phyloP scores from a whole-genome alignment of 176 grass and related monocot species.

The Oryza glumipatula region DNA sequence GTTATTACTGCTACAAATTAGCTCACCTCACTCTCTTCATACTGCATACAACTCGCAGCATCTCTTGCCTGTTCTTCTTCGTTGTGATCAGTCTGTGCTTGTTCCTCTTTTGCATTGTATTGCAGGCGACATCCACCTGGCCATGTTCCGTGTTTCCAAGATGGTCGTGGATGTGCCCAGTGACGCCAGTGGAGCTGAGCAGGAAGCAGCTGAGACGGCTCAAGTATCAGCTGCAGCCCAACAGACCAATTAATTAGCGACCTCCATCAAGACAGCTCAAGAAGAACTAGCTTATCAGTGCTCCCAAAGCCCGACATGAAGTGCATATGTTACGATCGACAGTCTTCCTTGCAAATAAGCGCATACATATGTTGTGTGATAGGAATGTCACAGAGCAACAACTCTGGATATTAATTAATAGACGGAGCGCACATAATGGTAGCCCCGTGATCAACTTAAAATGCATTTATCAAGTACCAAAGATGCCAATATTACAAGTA shows the following conservation, averaged over 20 bases:
- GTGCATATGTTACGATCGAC: background rate
- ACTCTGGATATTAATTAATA: too few species aligned
- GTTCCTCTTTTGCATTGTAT: background rate
- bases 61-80: background rate
- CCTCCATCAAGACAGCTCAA: background rate
- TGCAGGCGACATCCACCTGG: conserved; percentile 63
- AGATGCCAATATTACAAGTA: background rate
- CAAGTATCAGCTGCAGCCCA: conserved; percentile 40
- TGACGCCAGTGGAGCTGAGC: conserved; percentile 2
- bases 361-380: background rate
- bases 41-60: too few species aligned
- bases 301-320: background rate
- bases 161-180: conserved; percentile 21
- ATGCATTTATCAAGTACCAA: background rate
- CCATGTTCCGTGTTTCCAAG: conserved; percentile 74
- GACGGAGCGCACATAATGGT: too few species aligned
- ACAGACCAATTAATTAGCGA: conserved; percentile 37
- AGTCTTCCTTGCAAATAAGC: background rate
- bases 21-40: too few species aligned
- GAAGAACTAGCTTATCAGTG: background rate
- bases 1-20: too few species aligned
- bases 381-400: background rate
- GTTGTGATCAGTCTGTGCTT: background rate
- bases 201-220: background rate
- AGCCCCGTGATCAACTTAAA: too few species aligned